Percentiles rank a stretch among this genome's conserved stretches.
These are phyloP conservation scores for Hebeloma cylindrosporum DNA, from an alignment of 768 basidiomycete genomes.

Conservation along the genomic window DNA sequence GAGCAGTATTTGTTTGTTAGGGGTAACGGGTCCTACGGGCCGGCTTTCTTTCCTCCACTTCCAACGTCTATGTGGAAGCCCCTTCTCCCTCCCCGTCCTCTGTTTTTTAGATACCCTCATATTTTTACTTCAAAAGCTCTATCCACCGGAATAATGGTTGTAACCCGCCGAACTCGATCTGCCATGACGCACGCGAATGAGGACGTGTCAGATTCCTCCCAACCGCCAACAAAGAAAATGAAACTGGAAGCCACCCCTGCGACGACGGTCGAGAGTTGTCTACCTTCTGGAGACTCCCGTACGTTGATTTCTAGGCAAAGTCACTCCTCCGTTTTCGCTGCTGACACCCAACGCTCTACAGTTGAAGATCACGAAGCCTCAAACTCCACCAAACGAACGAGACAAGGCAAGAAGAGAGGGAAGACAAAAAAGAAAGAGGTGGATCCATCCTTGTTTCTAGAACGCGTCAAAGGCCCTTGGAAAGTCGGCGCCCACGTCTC, in stretches of 20 bases:
- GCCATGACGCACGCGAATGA: too few species aligned
- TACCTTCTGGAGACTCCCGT: background rate
- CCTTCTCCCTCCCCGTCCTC: too few species aligned
- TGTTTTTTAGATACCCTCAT: too few species aligned
- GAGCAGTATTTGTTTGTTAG: too few species aligned
- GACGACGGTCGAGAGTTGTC: background rate
- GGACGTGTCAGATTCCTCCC: too few species aligned
- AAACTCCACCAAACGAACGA: background rate
- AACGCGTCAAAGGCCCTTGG: constrained; percentile 45
- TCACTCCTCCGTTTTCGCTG: background rate
- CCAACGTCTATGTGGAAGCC: too few species aligned
- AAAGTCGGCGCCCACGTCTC: constrained; percentile 87
- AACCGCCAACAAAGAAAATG: constrained; percentile 2
- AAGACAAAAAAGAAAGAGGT: constrained; percentile 10
- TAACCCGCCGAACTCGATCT: too few species aligned
- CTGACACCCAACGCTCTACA: too few species aligned
- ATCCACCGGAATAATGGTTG: too few species aligned
- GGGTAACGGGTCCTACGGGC: too few species aligned
- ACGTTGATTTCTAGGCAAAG: background rate
- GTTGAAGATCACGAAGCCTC: background rate
- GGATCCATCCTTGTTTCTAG: constrained; percentile 26
- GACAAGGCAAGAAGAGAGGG: constrained; percentile 14
- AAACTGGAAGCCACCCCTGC: background rate
- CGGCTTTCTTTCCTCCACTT: too few species aligned
- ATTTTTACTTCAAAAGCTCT: too few species aligned